phyloP scores from a whole-genome alignment of 352 stramenopile genomes.

The Lagenidium giganteum region DNA sequence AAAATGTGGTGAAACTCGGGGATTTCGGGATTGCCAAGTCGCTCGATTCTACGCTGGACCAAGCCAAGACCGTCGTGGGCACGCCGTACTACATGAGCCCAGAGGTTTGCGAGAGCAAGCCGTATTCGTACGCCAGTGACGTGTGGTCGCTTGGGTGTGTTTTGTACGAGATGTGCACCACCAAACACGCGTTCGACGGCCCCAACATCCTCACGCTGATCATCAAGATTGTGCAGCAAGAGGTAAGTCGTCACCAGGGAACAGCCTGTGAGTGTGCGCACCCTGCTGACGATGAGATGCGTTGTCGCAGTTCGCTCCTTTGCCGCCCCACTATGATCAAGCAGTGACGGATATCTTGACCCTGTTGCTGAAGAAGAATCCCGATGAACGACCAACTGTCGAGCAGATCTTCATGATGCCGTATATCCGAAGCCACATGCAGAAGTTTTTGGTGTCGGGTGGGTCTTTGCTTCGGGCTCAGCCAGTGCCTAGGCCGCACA shows the following conservation, averaged over 20 bases:
- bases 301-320: slow-evolving; percentile 36
- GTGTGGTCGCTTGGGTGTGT: slow-evolving; percentile 92
- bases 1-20: slow-evolving; percentile 88
- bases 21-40: slow-evolving; percentile 92
- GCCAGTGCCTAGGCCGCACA: too few species aligned
- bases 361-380: slow-evolving; percentile 60
- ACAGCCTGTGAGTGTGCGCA: too few species aligned
- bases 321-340: slow-evolving; percentile 54
- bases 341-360: slow-evolving; percentile 49
- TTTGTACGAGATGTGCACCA: slow-evolving; percentile 85
- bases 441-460: too few species aligned
- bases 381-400: slow-evolving; percentile 57
- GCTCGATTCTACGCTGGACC: slow-evolving; percentile 74
- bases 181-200: slow-evolving; percentile 83
- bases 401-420: slow-evolving; percentile 70
- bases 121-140: slow-evolving; percentile 91
- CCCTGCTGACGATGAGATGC: too few species aligned
- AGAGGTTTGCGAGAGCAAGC: slow-evolving; percentile 90
- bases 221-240: slow-evolving; percentile 81
- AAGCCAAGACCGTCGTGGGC: slow-evolving; percentile 87
- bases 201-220: slow-evolving; percentile 81
- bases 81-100: slow-evolving; percentile 94
- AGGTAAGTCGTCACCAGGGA: slow-evolving; percentile 38
- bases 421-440: slow-evolving; percentile 74
- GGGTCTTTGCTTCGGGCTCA: slow-evolving; percentile 4